Base-by-base conservation (phyloP, 2,329 filamentous ascomycete species). In the Lasiodiplodia hormozganensis region DNA sequence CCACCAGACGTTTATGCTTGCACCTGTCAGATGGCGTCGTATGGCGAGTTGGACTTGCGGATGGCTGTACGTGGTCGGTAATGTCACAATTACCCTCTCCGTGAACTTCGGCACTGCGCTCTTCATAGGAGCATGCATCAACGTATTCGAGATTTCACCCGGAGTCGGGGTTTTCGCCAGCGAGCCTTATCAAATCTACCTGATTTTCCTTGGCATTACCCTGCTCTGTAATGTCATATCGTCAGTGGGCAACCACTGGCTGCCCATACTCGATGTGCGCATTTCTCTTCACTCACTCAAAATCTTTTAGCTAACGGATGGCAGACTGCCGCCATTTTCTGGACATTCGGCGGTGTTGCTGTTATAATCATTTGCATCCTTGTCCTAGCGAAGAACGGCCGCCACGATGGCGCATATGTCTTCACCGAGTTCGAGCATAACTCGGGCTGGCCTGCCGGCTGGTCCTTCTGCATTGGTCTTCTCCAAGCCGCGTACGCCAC, bases 71-170 rank as follows among this genome's bases (percentile, higher is more conserved):
- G 86, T 92, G 21, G 88, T 93, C 62, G 92, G 92, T 69, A 94
- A 94, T 80, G 90, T 93, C 77, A 93, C 90, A 72, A 94, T 94
- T 73, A 93, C 91, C 0, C 83, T 93, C n/a, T 87, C 90, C 21
- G 91, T 93, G 76, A 92, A 92, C 82, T 94, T 93, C 74, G 92
- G 90, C 75, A 86, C 85, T 18, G 80, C 85, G 4, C 78, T 85
- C 18, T 87, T 87, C 77, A 76, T 87, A 62, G 80, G 85, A 71
- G 83, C 82, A 56, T 87, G 85, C 71, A 80, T 88, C 75, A 86
- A 87, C 72, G 82, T 87, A 66, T 88, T 87, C 74, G 81, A 84
- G 70, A 76, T 77, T 60, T 78, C 78, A 10, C 77, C 80, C 3
- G 85, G 83, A 16, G 79, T 81, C 25, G 82, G 82, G 21, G 80